Evolutionary conservation across 805 yeast species (phyloP).

Genomic region (Sugiyamaella americana): DNA sequence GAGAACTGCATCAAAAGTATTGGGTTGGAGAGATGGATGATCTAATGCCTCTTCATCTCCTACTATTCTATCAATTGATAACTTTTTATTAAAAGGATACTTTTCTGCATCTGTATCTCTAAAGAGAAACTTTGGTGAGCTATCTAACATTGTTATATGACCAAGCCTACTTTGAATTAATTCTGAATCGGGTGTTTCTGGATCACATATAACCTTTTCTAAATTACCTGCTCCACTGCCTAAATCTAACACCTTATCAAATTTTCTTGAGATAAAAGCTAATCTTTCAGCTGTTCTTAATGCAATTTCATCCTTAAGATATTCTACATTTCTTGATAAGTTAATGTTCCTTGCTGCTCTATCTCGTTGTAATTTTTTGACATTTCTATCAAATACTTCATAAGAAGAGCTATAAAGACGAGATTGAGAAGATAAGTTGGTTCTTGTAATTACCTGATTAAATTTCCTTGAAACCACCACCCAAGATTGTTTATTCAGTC

Average conservation of each 20-base stretch:
- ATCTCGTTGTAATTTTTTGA: slow-evolving; percentile 57
- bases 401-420: slow-evolving; percentile 17
- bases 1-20: slow-evolving; percentile 61
- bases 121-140: slow-evolving; percentile 46
- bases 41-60: slow-evolving; percentile 63
- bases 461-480: no score
- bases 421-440: no score
- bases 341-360: slow-evolving; percentile 43
- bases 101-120: slow-evolving; percentile 41
- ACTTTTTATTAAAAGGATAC: slow-evolving; percentile 37
- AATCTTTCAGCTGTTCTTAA: slow-evolving; percentile 65
- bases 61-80: slow-evolving; percentile 45
- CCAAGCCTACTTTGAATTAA: slow-evolving; percentile 48
- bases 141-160: slow-evolving; percentile 61
- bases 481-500: no score
- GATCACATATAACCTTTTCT: slow-evolving; percentile 38
- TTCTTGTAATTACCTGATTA: no score
- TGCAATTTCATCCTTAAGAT: slow-evolving; percentile 69
- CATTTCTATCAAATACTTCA: slow-evolving; percentile 56
- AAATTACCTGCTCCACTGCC: slow-evolving; percentile 71
- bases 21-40: slow-evolving; percentile 36
- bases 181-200: slow-evolving; percentile 43
- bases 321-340: slow-evolving; percentile 55
- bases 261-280: slow-evolving; percentile 62
- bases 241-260: slow-evolving; percentile 57